phyloP scores from a whole-genome alignment of 768 basidiomycete species.

The Roridomyces roridus region DNA sequence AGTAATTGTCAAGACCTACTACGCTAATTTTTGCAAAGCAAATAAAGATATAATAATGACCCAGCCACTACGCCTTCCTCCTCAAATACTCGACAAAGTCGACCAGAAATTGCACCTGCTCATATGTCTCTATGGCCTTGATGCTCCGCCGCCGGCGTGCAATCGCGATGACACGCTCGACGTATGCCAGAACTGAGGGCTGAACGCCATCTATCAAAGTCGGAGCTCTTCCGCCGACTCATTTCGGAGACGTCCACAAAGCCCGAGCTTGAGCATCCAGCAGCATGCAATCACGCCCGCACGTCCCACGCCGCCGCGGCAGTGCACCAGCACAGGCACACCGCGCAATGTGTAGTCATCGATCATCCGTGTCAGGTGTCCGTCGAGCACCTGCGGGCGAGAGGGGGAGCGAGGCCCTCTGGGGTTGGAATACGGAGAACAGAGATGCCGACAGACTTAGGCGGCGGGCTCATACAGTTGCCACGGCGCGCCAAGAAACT shows the following conservation, averaged over 20 bases:
- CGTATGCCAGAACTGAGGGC: constrained; percentile 18
- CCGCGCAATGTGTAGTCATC: constrained; percentile 76
- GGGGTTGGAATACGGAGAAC: constrained; percentile 87
- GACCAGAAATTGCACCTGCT: constrained; percentile 86
- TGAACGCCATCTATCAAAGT: constrained; percentile 5
- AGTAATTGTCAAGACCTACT: no score
- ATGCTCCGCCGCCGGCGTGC: constrained; percentile 78
- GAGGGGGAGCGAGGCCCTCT: constrained; percentile 86
- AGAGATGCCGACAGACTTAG: constrained; percentile 69
- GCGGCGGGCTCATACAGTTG: constrained; percentile 72
- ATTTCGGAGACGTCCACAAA: constrained; percentile 72
- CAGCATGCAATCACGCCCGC: constrained; percentile 92
- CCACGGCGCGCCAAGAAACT: constrained; percentile 89
- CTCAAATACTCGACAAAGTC: constrained; percentile 75
- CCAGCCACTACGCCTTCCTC: not conserved
- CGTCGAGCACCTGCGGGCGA: constrained; percentile 63
- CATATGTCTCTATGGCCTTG: constrained; percentile 94
- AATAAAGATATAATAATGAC: no score
- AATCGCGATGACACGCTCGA: constrained; percentile 71
- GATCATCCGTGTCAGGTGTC: constrained; percentile 69
- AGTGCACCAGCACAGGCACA: constrained; percentile 80
- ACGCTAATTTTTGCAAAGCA: no score
- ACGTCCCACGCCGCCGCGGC: constrained; percentile 92
- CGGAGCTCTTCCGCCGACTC: not conserved
- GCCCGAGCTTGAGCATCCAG: constrained; percentile 91